Evolutionary conservation across 345 rosid species (phyloP).

Genomic region (Eucalyptus curtisii): DNA sequence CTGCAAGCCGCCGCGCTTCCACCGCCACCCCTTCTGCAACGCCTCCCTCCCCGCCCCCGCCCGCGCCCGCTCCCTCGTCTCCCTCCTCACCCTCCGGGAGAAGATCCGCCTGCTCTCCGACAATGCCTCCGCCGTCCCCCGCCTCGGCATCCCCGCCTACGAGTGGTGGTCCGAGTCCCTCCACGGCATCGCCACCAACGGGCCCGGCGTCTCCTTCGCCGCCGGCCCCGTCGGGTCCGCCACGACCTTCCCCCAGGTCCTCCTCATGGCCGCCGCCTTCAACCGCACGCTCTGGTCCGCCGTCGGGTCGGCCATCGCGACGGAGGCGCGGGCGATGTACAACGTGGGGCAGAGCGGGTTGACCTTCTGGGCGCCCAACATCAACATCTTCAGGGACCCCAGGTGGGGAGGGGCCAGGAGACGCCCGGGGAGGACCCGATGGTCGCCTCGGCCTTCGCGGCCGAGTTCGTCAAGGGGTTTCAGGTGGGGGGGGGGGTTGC

Average conservation of each 20-base stretch:
- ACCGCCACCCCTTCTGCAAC: slow-evolving; percentile 57
- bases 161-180: slow-evolving; percentile 98
- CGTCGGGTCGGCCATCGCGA: slow-evolving; percentile 47
- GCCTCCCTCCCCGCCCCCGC: slow-evolving; percentile 30
- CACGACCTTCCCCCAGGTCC: slow-evolving; percentile 83
- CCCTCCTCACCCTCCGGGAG: slow-evolving; percentile 63
- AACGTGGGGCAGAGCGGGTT: slow-evolving; percentile 81
- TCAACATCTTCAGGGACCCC: slow-evolving; percentile 83
- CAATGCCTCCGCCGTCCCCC: slow-evolving; percentile 56
- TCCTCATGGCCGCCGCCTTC: slow-evolving; percentile 57
- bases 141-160: slow-evolving; percentile 76
- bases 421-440: slow-evolving; percentile 93
- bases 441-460: slow-evolving; percentile 59
- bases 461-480: slow-evolving; percentile 69
- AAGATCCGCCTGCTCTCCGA: slow-evolving; percentile 58
- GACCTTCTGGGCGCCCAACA: slow-evolving; percentile 90
- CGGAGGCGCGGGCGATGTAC: slow-evolving; percentile 83
- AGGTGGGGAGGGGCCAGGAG: slow-evolving; percentile 99
- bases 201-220: slow-evolving; percentile 71
- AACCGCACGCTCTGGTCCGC: slow-evolving; percentile 72
- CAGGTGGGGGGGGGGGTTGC: slow-evolving; percentile 3
- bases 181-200: slow-evolving; percentile 81
- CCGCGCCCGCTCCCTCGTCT: slow-evolving; percentile 60
- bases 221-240: slow-evolving; percentile 59
- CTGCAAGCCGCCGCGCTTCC: slow-evolving; percentile 38